Evolutionary conservation across 805 yeast genomes (phyloP).

Genomic region (Kuraishia hungarica): DNA sequence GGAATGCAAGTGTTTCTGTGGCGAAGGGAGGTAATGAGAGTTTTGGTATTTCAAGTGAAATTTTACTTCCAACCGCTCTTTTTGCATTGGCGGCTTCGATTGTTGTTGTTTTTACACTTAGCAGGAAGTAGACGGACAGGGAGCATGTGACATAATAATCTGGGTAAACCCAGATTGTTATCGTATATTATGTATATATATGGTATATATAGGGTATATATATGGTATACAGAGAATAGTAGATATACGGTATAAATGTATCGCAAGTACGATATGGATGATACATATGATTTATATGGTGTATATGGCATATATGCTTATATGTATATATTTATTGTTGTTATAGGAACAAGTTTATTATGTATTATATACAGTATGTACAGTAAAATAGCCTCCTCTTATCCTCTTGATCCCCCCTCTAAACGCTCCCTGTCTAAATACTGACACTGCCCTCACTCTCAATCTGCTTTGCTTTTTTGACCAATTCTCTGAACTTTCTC

Average conservation of each 20-base stretch:
- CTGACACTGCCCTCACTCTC: conserved; percentile 9
- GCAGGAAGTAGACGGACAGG: conserved; percentile 25
- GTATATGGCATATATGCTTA: background rate
- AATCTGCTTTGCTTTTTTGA: conserved; percentile 18
- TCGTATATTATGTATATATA: background rate
- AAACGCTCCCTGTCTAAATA: too few species aligned
- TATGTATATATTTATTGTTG: too few species aligned
- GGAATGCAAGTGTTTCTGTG: background rate
- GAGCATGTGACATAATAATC: too few species aligned
- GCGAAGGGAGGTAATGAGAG: background rate
- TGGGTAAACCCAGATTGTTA: too few species aligned
- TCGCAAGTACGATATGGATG: too few species aligned
- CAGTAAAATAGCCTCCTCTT: background rate
- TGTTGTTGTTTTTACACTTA: conserved; percentile 44
- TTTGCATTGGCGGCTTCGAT: conserved; percentile 52
- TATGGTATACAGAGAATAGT: too few species aligned
- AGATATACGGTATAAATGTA: too few species aligned
- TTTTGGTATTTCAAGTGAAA: conserved; percentile 50
- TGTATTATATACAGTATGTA: conserved; percentile 1
- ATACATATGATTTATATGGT: too few species aligned
- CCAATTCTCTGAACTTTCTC: conserved; percentile 37
- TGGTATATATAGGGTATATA: too few species aligned
- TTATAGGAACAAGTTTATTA: background rate
- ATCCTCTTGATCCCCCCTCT: too few species aligned
- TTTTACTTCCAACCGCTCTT: conserved; percentile 56